phyloP scores from a whole-genome alignment of 495 filamentous ascomycete genomes.

The Hypoxylon fragiforme region DNA sequence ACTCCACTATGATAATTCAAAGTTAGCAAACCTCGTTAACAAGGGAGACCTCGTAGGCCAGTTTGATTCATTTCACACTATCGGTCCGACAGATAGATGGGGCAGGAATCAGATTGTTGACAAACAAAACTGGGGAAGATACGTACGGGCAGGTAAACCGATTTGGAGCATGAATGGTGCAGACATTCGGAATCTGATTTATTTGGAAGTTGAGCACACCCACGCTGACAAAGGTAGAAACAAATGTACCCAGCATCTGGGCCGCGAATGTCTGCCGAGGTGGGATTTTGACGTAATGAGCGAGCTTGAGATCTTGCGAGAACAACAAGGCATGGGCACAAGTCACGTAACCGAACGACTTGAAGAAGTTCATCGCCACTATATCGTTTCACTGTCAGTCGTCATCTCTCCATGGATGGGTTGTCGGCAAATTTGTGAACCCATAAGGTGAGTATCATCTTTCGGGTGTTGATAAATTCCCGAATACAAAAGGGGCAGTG shows the following conservation, averaged over 20 bases:
- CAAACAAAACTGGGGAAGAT: not conserved
- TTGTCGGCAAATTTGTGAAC: not conserved
- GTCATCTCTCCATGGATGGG: not conserved
- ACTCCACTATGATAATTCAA: conserved; percentile 26
- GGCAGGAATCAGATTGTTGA: too few species aligned
- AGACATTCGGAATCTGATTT: conserved; percentile 40
- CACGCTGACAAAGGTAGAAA: conserved; percentile 46
- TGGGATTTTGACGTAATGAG: conserved; percentile 51
- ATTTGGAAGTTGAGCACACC: conserved; percentile 49
- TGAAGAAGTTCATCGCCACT: conserved; percentile 51
- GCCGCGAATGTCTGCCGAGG: conserved; percentile 47
- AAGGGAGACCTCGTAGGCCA: too few species aligned
- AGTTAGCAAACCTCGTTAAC: too few species aligned
- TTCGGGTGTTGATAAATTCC: not conserved
- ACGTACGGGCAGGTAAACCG: conserved; percentile 44
- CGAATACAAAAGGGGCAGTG: not conserved
- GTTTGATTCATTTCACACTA: too few species aligned
- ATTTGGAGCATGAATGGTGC: conserved; percentile 45
- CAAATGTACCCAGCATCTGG: conserved; percentile 47
- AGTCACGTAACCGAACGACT: conserved; percentile 49
- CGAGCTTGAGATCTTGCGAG: conserved; percentile 47
- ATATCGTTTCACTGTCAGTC: not conserved
- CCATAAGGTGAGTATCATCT: not conserved
- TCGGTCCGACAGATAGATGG: too few species aligned
- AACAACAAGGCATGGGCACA: conserved; percentile 46